Evolutionary conservation across 2,329 filamentous ascomycete species (phyloP), one percentile per base, ranked within the genome.

Genomic region (Hypoxylon rubiginosum): DNA sequence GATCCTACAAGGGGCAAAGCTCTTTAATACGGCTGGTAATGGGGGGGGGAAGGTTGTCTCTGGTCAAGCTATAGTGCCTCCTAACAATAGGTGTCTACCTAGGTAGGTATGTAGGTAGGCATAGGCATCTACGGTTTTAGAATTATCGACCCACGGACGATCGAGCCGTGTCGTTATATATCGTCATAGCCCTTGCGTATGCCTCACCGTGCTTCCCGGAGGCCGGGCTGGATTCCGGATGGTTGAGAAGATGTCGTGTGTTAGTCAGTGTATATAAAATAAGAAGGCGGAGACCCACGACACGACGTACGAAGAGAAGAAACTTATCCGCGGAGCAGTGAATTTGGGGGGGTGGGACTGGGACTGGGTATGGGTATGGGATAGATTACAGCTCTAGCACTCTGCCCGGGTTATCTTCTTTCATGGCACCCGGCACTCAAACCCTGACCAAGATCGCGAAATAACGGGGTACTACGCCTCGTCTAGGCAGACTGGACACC

Each of bases 1-100:
- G 66, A 68, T 66, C 66, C 66, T 68, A 49, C 64, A 49, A 68
- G 63, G 56, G 66, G 66, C 62, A 61, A 49, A 50, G 66, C 55
- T 63, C 39, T 65, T 34, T 39, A 43, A 52, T 59, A 62, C 57
- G 51, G 41, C 36, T 46, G 39, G 43, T 59, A 30, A 48, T 58
- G 45, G 58, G 39, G 30, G 30, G 36, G 19, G 7, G 17, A 19
- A 57, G n/a, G n/a, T n/a, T n/a, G 19, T 24, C n/a, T 54, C 21
- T 28, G 28, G 34, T 56, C 62, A 43, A 43, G 8, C 39, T 53
- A 62, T 49, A 58, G 48, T 28, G n/a, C 41, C 54, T 28, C 34
- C n/a, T 45, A 39, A 36, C 49, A 46, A 34, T 21, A 50, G 36
- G 17, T 7, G n/a, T 24, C 21, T 24, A 26, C 45, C 19, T 28